Evolutionary conservation across 805 yeast species (phyloP), one percentile per base, ranked within the genome.

Genomic region (Lipomyces yamanashiensis): DNA sequence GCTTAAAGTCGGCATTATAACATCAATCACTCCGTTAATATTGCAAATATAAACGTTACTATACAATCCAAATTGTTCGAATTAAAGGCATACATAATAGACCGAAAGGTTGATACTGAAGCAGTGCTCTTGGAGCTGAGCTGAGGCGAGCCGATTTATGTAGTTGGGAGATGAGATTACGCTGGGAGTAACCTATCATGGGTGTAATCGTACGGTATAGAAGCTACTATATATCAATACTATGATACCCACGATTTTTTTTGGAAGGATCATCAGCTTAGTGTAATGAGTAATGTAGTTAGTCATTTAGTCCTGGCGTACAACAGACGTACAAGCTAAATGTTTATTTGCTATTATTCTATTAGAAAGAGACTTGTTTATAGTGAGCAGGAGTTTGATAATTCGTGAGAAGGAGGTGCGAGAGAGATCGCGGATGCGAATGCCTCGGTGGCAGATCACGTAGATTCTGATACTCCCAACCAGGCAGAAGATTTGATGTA

Each of bases 1-100:
- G 43, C 54, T 54, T 7, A 65, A 43, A 8, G 67, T 59, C 48
- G 68, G 57, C 64, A 65, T 65, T 19, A 28, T 55, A 15, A 8
- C 7, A 9, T 2, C 39, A 39, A 40, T 39, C 15, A 4, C n/a
- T 17, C 34, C 6, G 5, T 34, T 7, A 7, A 51, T 36, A 21
- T 39, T 13, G 19, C 34, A 51, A 37, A 33, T 36, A 10, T 39
- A n/a, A 19, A 43, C 6, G 17, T 8, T n/a, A 15, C 19, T 13
- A 17, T 43, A 8, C 10, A 19, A n/a, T n/a, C 47, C 28, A 28
- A 21, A n/a, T 43, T 15, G 19, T 2, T 13, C n/a, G 17, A 43
- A 8, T 43, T 43, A 2, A 47, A 47, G 36, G 34, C 19, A 49
- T 17, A 13, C 53, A 49, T 51, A 51, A 51, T 51, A 23, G 44